Evolutionary conservation across 1,139 yeast species (phyloP).

Genomic region (Yamadazyma triangularis): DNA sequence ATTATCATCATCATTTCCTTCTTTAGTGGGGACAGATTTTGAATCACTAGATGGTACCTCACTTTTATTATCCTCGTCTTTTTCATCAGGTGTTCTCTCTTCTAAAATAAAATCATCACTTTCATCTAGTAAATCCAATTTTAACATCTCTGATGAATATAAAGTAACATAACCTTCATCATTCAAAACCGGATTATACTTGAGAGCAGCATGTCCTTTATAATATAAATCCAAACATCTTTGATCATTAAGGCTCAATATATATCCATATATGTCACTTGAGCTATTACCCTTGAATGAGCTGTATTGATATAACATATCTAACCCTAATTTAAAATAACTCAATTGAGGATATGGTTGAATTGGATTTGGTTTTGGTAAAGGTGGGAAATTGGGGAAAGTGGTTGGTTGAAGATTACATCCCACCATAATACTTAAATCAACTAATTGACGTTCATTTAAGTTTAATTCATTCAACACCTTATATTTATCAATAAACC

Average conservation of each 20-base stretch:
- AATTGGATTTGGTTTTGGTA: slow-evolving; percentile 41
- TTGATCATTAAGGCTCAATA: slow-evolving; percentile 36
- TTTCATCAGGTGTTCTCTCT: slow-evolving; percentile 2
- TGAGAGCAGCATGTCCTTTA: slow-evolving; percentile 38
- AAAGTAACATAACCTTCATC: slow-evolving; percentile 67
- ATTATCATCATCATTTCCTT: slow-evolving; percentile 1
- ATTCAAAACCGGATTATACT: slow-evolving; percentile 64
- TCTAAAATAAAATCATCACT: slow-evolving; percentile 6
- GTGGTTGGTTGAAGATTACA: slow-evolving; percentile 68
- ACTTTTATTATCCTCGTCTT: not conserved
- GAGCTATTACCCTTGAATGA: slow-evolving; percentile 24
- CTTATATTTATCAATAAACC: slow-evolving; percentile 57
- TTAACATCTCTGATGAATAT: slow-evolving; percentile 36
- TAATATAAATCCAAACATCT: slow-evolving; percentile 32
- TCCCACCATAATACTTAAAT: slow-evolving; percentile 73
- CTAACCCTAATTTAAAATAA: slow-evolving; percentile 41
- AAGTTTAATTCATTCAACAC: slow-evolving; percentile 60
- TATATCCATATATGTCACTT: slow-evolving; percentile 32
- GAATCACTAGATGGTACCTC: not conserved
- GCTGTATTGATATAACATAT: slow-evolving; percentile 36
- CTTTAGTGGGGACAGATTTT: slow-evolving; percentile 1
- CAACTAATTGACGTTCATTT: slow-evolving; percentile 63
- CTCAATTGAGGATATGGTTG: slow-evolving; percentile 43
- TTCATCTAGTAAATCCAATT: slow-evolving; percentile 22
- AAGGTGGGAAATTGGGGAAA: slow-evolving; percentile 53